Evolutionary conservation across 805 yeast species (phyloP), one percentile per base, ranked within the genome.

Genomic region (Saturnispora kantuleensis): DNA sequence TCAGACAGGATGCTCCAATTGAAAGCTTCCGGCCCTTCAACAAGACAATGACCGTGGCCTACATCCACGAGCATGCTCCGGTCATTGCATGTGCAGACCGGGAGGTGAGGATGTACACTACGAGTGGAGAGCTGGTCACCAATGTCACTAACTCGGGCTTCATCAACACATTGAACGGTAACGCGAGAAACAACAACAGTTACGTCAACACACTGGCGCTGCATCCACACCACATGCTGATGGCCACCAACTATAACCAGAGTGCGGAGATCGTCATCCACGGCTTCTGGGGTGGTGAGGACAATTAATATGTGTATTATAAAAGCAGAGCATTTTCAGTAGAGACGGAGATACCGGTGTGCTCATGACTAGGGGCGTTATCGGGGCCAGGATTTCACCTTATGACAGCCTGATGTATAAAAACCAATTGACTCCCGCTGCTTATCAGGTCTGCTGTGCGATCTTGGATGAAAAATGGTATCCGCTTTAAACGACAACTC

Each of bases 31-130:
- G 66, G 17, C 83, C 84, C 13, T 60, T 61, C 47, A 66, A 68
- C 1, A 66, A 68, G 40, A 67, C 69, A 3, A 72, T 76, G 73
- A 75, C 93, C 7, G 73, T 86, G 16, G 71, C 87, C 45, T 83
- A 84, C 56, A 77, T 86, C 5, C 98, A 93, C 64, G 98, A 93
- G 56, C 98, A 93, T 64, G 98, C 97, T 0, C 97, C 98, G 1
- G 71, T 93, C 2, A 76, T 93, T 46, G 90, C 89, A 2, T 83
- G 96, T 3, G 97, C 96, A 0, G 80, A 89, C 1, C 82, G 82
- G 49, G 71, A 75, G 31, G 78, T 88, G 12, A 81, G 85, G 38
- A 64, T 93, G 5, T 89, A 93, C 84, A 79, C 95, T 3, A 86
- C 96, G 0, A 67, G 83, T 0, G 97, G 97, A 2, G 84, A 84